Evolutionary conservation across 2,329 filamentous ascomycete genomes (phyloP), one percentile per base, ranked within the genome.

Genomic region (Diaporthe sp.): DNA sequence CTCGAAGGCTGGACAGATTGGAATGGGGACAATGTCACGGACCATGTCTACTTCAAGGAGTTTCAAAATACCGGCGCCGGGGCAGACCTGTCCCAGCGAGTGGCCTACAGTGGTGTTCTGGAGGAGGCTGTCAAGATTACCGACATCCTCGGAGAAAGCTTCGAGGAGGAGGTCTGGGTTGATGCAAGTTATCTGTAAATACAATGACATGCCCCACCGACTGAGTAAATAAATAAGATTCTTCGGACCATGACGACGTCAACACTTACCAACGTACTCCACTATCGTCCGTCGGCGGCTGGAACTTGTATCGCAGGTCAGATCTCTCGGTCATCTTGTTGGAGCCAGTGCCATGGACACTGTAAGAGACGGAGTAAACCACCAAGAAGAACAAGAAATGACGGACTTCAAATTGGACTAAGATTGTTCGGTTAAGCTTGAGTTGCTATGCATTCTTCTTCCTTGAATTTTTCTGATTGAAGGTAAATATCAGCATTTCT

Each of bases 61-160:
- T 90, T 85, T 77, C 81, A 78, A 17, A 91, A 91, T 78, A 85
- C 83, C 8, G 89, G 90, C 1, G 79, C 81, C 71, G 89, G 89
- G 2, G 82, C 88, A 2, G 45, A 64, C 1, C 35, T 60, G 8
- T 47, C 69, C 0, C 47, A 45, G 38, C 42, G 69, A 7, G 69
- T 61, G 6, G 45, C 30, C 15, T 72, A 61, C 28, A 72, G 69
- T 25, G 50, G 55, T 13, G 42, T 50, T 12, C 19, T 58, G 55
- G 55, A 72, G 2, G 40, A 35, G 25, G 69, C 57, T 28, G 30
- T 72, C 3, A 61, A 45, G 17, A 72, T 72, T 12, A 60, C 42
- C 17, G 69, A 72, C 25, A 30, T 72, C 1, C 40, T 72, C 35
- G 69, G 69, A 22, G 69, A 45, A 30, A 45, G 3, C 1, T 72